Evolutionary conservation across 2,329 filamentous ascomycete species (phyloP), one percentile per base, ranked within the genome.

Genomic region (Lanzia echinophila): DNA sequence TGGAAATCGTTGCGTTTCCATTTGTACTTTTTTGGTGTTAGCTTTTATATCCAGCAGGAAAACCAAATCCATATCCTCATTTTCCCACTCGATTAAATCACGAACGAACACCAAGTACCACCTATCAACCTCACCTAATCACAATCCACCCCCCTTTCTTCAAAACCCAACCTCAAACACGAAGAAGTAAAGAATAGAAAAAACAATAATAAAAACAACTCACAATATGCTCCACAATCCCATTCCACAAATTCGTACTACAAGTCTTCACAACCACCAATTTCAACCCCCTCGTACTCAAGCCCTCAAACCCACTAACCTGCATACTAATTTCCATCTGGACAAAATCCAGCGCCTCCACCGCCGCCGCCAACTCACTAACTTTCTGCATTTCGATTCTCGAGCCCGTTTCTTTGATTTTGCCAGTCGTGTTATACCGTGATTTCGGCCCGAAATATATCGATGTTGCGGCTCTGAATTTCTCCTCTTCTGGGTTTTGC

Each of bases 171-270:
- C n/a, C 24, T 28, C 24, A 12, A 19, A 8, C 3, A 19, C 33
- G 17, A 49, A 2, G 24, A 49, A 49, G 3, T 6, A 15, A 13
- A 44, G 20, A 10, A 22, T 19, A 13, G 7, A 15, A 44, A 28
- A 42, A 42, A 42, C 2, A 42, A 42, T 2, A 42, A 28, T n/a
- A 44, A 28, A 0, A 6, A 12, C 19, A 15, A 31, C 51, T 3
- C 50, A 54, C 51, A 32, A 54, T 44, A 50, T 54, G 51, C 34
- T 49, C 46, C 5, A 42, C 46, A 32, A 54, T 33, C 5, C 51
- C 51, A 44, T 54, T 50, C 36, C 36, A 54, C 31, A 54, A 54
- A 38, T 54, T 54, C 32, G 51, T 54, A 50, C 45, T 49, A 12
- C 6, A 8, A 3, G 44, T 46, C 20, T 39, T 54, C 3, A 47